Evolutionary conservation across 345 rosid genomes (phyloP), one percentile per base, ranked within the genome.

Genomic region (Luvunga scandens): DNA sequence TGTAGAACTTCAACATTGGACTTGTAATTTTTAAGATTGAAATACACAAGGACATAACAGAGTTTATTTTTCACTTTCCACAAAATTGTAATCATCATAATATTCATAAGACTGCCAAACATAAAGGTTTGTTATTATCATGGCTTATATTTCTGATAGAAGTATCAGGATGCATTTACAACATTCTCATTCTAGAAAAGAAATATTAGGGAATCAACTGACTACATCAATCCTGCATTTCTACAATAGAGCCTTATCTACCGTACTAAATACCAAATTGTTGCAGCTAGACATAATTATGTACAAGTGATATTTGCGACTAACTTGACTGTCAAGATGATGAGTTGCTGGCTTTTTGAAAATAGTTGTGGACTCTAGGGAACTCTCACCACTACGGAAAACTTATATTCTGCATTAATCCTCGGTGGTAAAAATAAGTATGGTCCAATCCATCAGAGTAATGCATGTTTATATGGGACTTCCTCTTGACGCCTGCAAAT

Each of bases 401-500:
- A 10, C 55, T 28, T 34, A n/a, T 16, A 18, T 33, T 53, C 66
- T 25, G 6, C 45, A n/a, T 57, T 22, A 76, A 64, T 72, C 16
- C 6, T 13, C 7, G 16, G 39, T 16, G 25, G 5, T 33, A 4
- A 9, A 66, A 38, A 61, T 18, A 50, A 36, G 33, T 18, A 38
- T 34, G 10, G 1, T 48, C 50, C 63, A 31, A 31, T 31, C 31
- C 24, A 34, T 34, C 50, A 22, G 8, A 25, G 36, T 14, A 38
- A 33, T 63, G 34, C 39, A 5, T 36, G 55, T 56, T 56, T 66
- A 81, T 76, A 81, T 72, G 48, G 83, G 83, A 68, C 80, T 72
- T 56, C 56, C 83, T n/a, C n/a, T n/a, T n/a, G n/a, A n/a, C n/a
- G n/a, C n/a, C n/a, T n/a, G n/a, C n/a, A n/a, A n/a, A n/a, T 77